These are phyloP conservation scores for Hyaloscypha bicolor DNA, from an alignment of 495 filamentous ascomycete genomes.

Conservation along the genomic window DNA sequence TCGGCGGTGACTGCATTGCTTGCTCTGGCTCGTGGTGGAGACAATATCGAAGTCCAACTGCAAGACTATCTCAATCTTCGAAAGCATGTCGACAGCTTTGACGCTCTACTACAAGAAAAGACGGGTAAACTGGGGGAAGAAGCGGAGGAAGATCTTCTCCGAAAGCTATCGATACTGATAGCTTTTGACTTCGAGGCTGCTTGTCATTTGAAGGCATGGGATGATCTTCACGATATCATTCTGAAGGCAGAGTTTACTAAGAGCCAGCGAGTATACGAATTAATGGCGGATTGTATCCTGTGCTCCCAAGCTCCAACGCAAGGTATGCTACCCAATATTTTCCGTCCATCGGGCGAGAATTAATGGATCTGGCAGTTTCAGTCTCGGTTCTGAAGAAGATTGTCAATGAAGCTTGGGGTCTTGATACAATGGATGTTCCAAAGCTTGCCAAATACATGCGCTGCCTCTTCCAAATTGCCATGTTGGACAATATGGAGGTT, in stretches of 20 bases:
- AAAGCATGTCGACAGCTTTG: constrained; percentile 58
- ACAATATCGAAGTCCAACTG: constrained; percentile 57
- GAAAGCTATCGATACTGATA: constrained; percentile 64
- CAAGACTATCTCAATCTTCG: constrained; percentile 63
- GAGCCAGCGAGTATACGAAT: constrained; percentile 43
- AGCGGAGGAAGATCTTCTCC: constrained; percentile 51
- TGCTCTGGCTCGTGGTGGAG: constrained; percentile 64
- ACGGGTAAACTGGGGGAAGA: constrained; percentile 44
- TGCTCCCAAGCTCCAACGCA: constrained; percentile 54
- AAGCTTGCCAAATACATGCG: constrained; percentile 72
- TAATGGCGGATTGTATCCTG: constrained; percentile 64
- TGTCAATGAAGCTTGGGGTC: constrained; percentile 61
- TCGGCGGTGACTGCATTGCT: constrained; percentile 61
- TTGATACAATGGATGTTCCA: constrained; percentile 50
- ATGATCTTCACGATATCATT: constrained; percentile 62
- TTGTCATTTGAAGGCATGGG: constrained; percentile 66
- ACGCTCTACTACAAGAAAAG: constrained; percentile 48
- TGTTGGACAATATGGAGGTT: constrained; percentile 40
- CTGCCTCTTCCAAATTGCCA: constrained; percentile 67
- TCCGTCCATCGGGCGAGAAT: neutral
- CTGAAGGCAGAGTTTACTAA: constrained; percentile 48
- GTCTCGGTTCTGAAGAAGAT: constrained; percentile 59
- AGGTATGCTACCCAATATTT: constrained; percentile 31
- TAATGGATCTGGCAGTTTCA: constrained; percentile 32
- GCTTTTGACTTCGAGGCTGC: constrained; percentile 79